These are phyloP conservation scores for Zarea fungicola DNA, from an alignment of 2,329 filamentous ascomycete species.

Conservation along the genomic window DNA sequence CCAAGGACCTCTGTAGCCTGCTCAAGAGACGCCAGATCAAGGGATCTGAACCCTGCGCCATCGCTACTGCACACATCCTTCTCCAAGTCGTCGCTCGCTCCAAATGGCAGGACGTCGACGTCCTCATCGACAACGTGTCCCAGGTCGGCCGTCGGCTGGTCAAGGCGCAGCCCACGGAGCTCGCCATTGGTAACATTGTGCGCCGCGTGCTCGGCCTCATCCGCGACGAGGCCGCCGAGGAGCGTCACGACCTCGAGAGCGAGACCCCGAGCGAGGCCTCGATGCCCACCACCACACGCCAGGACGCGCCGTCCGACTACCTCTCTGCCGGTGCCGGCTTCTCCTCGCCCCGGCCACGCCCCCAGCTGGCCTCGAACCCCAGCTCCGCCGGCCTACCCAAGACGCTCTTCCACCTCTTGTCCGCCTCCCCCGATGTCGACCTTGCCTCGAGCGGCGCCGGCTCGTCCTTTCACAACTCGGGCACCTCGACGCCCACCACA, in stretches of 20 bases:
- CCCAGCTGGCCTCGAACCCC: constrained; percentile 48
- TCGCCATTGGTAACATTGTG: constrained; percentile 92
- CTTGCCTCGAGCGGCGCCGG: constrained; percentile 28
- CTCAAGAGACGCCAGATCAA: constrained; percentile 88
- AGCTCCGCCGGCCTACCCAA: constrained; percentile 63
- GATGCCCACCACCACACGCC: constrained; percentile 32
- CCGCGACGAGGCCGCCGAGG: constrained; percentile 82
- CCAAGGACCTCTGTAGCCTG: constrained; percentile 55
- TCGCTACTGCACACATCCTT: constrained; percentile 85
- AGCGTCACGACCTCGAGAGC: constrained; percentile 59
- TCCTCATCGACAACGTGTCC: constrained; percentile 75
- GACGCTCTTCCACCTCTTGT: constrained; percentile 85
- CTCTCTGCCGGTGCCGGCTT: constrained; percentile 24
- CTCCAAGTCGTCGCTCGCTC: constrained; percentile 79
- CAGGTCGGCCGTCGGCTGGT: constrained; percentile 72
- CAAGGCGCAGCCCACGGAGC: constrained; percentile 80
- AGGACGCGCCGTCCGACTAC: constrained; percentile 26
- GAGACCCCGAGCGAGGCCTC: constrained; percentile 52
- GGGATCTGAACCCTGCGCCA: constrained; percentile 81
- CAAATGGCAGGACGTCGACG: constrained; percentile 70
- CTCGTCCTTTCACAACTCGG: constrained; percentile 45
- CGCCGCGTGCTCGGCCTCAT: constrained; percentile 85
- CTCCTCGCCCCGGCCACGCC: constrained; percentile 47
- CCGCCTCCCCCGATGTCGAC: constrained; percentile 56
- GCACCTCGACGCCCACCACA: constrained; percentile 45